A percentile compares a stretch with the other conserved stretches of the same genome.
Conservation (phyloP, 2,329 filamentous ascomycete species). For the Volutella citrinella region DNA sequence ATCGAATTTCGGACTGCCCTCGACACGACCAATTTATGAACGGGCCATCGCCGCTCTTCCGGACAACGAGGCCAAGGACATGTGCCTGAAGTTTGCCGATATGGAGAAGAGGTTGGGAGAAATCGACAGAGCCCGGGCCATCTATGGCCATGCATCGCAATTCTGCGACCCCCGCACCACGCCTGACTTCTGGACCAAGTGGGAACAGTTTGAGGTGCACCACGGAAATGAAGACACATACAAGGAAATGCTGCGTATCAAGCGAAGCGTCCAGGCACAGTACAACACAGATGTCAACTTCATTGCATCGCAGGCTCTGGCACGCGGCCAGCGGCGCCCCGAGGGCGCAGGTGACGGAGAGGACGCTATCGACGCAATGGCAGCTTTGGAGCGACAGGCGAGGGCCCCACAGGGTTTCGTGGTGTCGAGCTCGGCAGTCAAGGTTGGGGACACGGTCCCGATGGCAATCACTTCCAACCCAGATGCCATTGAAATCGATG, state of each 20-base stretch:
- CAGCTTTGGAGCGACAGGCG: constrained; percentile 82
- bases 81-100: constrained; percentile 98
- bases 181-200: constrained; percentile 89
- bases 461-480: constrained; percentile 63
- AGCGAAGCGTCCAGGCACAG: constrained; percentile 93
- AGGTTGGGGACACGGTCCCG: constrained; percentile 45
- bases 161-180: constrained; percentile 95
- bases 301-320: constrained; percentile 92
- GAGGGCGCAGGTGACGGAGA: constrained; percentile 42
- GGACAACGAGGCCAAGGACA: constrained; percentile 88
- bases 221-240: constrained; percentile 99
- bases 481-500: constrained; percentile 81
- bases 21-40: constrained; percentile 93
- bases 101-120: constrained; percentile 91
- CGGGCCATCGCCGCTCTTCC: constrained; percentile 91
- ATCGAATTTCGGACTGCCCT: constrained; percentile 94
- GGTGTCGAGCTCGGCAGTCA: constrained; percentile 72
- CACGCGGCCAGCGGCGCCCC: constrained; percentile 68
- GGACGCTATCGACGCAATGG: constrained; percentile 81
- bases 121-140: constrained; percentile 90
- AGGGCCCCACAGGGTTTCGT: constrained; percentile 88
- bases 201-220: constrained; percentile 95
- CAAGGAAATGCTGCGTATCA: constrained; percentile 98
- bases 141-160: constrained; percentile 94
- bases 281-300: constrained; percentile 99